Percentiles rank a stretch among this genome's conserved stretches.
Conservation (phyloP, 805 yeast species). For the Ogataea methanolica region DNA sequence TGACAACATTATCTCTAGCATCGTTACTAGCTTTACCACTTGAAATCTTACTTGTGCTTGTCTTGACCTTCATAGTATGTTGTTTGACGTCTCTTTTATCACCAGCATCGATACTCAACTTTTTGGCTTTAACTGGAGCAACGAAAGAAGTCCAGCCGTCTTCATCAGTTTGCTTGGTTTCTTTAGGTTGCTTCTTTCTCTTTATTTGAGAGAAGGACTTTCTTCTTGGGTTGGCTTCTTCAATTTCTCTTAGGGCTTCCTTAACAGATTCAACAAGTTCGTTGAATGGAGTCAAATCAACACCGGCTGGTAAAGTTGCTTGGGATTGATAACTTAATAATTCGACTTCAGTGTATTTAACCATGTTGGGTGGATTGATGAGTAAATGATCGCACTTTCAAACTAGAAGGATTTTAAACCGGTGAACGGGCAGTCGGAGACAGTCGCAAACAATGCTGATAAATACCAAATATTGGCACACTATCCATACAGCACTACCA, state of each 20-base stretch:
- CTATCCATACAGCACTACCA: no score
- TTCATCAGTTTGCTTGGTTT: constrained; percentile 55
- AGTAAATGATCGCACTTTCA: not conserved
- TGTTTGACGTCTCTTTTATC: constrained; percentile 46
- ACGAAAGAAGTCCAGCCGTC: constrained; percentile 79
- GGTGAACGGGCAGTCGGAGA: no score
- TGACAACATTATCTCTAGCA: constrained; percentile 65
- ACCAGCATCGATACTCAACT: constrained; percentile 41
- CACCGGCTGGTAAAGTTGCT: constrained; percentile 57
- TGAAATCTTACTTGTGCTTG: constrained; percentile 71
- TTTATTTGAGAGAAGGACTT: constrained; percentile 51
- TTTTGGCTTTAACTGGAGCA: constrained; percentile 36
- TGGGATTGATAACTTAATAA: constrained; percentile 52
- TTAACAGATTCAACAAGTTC: constrained; percentile 63
- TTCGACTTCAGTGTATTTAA: constrained; percentile 65
- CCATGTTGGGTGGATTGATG: not conserved
- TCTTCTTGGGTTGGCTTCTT: constrained; percentile 44
- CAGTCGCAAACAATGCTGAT: no score
- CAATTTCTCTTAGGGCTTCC: constrained; percentile 32
- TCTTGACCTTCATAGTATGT: constrained; percentile 50
- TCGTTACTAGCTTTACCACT: constrained; percentile 64
- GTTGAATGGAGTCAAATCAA: constrained; percentile 60
- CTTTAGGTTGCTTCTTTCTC: constrained; percentile 44
- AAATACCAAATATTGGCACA: no score
- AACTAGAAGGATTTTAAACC: not conserved